phyloP scores from a whole-genome alignment of 441 rosid species.

The Monsonia emarginata region DNA sequence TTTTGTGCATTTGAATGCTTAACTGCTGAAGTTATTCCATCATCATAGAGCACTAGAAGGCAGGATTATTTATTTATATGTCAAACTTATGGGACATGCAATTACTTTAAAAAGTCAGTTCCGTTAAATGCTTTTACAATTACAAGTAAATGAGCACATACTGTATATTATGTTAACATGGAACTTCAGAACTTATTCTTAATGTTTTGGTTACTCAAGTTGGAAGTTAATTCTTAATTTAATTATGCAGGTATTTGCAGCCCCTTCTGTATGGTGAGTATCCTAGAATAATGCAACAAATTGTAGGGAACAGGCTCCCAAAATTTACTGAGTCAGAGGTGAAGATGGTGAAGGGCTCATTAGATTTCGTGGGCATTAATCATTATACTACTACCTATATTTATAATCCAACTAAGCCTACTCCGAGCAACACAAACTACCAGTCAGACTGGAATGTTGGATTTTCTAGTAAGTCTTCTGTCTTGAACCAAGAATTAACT shows the following conservation, averaged over 20 bases:
- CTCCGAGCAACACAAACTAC: conserved; percentile 45
- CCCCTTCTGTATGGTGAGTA: conserved; percentile 84
- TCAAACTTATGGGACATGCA: not conserved
- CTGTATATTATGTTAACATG: no score
- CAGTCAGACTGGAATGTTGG: conserved; percentile 81
- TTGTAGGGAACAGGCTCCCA: conserved; percentile 63
- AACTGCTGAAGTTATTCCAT: not conserved
- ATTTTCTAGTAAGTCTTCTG: conserved; percentile 49
- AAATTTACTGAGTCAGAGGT: conserved; percentile 61
- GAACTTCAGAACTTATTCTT: no score
- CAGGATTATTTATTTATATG: not conserved
- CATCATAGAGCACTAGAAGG: not conserved
- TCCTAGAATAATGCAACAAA: conserved; percentile 69
- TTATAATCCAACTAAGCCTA: conserved; percentile 37
- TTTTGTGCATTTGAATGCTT: not conserved
- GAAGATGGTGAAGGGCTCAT: conserved; percentile 75
- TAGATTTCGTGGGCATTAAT: conserved; percentile 82
- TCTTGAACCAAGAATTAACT: not conserved
- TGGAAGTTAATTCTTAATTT: not conserved
- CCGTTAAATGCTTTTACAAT: not conserved
- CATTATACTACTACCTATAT: conserved; percentile 77
- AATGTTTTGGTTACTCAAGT: not conserved
- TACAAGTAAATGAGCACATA: no score
- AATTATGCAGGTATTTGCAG: conserved; percentile 59
- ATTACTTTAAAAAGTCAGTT: not conserved